Percentiles rank a stretch among this genome's conserved stretches.
These are phyloP conservation scores for Gymnopilus dilepis DNA, from an alignment of 768 basidiomycete species.

Conservation along the genomic window DNA sequence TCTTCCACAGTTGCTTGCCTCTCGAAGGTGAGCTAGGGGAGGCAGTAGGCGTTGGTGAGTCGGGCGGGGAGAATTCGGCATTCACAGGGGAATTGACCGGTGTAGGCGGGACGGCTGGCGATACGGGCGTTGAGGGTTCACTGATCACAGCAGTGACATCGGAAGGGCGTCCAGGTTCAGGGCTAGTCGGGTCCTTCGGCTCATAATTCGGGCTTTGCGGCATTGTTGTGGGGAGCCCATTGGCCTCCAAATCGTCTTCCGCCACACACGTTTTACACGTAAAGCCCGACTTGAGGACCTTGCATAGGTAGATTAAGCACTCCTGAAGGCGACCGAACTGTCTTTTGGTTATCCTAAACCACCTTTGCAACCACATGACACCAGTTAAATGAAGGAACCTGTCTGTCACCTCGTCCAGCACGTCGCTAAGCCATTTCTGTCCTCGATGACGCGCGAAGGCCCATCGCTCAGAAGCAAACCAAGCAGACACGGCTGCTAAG, in stretches of 20 bases:
- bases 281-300: background rate
- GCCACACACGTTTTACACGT: background rate
- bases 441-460: constrained; percentile 67
- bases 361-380: constrained; percentile 22
- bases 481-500: constrained; percentile 69
- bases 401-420: constrained; percentile 50
- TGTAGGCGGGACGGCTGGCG: constrained; percentile 16
- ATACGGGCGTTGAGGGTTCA: constrained; percentile 19
- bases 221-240: constrained; percentile 29
- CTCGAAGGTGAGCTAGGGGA: constrained; percentile 31
- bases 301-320: background rate
- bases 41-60: constrained; percentile 1
- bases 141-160: constrained; percentile 30
- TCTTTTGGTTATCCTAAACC: constrained; percentile 7
- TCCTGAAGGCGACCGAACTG: constrained; percentile 15
- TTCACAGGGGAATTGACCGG: constrained; percentile 29
- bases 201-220: constrained; percentile 8
- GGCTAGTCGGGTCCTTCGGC: constrained; percentile 21
- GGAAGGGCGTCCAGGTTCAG: constrained; percentile 24
- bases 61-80: constrained; percentile 22
- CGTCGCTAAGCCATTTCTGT: constrained; percentile 72
- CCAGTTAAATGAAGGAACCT: constrained; percentile 35
- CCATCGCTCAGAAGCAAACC: constrained; percentile 77
- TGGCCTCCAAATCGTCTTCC: constrained; percentile 34
- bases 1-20: constrained; percentile 50